Conservation (phyloP, 768 basidiomycete genomes). For the Boletus vinaceobasis region DNA sequence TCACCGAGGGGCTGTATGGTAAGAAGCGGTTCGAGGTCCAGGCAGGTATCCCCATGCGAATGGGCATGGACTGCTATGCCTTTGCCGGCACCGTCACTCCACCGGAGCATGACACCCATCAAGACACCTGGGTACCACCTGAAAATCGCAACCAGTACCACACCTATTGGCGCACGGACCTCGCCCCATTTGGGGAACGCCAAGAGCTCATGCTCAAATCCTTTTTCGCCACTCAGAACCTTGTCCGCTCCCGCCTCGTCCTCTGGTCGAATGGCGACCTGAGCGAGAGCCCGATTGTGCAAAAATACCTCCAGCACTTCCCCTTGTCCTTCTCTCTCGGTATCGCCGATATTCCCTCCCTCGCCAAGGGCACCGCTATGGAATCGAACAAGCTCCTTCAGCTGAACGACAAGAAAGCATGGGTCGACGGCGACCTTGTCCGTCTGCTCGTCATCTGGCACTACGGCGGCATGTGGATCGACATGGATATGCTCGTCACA, state of each 20-base stretch:
- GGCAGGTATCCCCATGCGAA: slow-evolving; percentile 71
- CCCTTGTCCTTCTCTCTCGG: slow-evolving; percentile 69
- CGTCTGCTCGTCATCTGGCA: slow-evolving; percentile 84
- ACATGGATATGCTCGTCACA: slow-evolving; percentile 94
- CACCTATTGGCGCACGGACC: slow-evolving; percentile 92
- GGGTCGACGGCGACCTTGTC: slow-evolving; percentile 95
- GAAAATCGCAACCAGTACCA: slow-evolving; percentile 68
- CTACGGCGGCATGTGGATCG: slow-evolving; percentile 92
- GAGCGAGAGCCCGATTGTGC: slow-evolving; percentile 50
- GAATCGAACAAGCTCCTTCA: slow-evolving; percentile 58
- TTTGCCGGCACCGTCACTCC: slow-evolving; percentile 76
- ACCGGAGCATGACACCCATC: slow-evolving; percentile 5
- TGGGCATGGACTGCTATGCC: slow-evolving; percentile 89
- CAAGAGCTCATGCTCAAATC: slow-evolving; percentile 90
- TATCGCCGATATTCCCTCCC: slow-evolving; percentile 58
- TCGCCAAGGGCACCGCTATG: slow-evolving; percentile 77
- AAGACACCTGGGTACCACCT: slow-evolving; percentile 25
- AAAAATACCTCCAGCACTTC: slow-evolving; percentile 55
- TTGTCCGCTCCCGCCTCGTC: slow-evolving; percentile 61
- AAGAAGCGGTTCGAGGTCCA: slow-evolving; percentile 70
- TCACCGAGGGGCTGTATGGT: slow-evolving; percentile 59
- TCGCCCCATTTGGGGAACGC: slow-evolving; percentile 70
- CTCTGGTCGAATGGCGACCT: slow-evolving; percentile 92
- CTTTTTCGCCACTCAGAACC: slow-evolving; percentile 89
- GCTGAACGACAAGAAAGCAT: slow-evolving; percentile 73